A percentile compares a stretch with the other conserved stretches of the same genome.
phyloP scores from a whole-genome alignment of 192 early-diverging fungal genomes.

The Coemansia sp. region DNA sequence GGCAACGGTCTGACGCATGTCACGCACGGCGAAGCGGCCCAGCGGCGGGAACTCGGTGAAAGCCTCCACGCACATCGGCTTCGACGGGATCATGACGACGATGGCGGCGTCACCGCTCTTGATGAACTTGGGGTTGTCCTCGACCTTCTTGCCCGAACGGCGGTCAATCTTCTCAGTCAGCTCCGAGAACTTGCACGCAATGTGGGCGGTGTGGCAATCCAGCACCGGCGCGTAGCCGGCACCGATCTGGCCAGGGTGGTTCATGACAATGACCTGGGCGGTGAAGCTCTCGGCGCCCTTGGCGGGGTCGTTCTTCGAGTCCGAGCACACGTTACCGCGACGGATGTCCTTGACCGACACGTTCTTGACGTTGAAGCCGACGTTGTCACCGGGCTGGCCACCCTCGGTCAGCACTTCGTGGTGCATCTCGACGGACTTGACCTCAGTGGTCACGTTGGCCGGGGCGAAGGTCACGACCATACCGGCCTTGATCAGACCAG shows the following conservation, averaged over 20 bases:
- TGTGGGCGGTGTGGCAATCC: constrained; percentile 95
- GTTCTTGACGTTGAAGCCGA: constrained; percentile 99
- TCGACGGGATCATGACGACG: constrained; percentile 91
- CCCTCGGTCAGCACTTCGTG: constrained; percentile 85
- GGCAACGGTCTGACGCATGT: constrained; percentile 96
- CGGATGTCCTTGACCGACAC: constrained; percentile 97
- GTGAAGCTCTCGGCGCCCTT: constrained; percentile 86
- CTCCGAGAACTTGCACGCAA: constrained; percentile 94
- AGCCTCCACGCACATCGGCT: constrained; percentile 95
- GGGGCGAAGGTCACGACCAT: constrained; percentile 88
- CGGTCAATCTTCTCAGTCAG: constrained; percentile 93
- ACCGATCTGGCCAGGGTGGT: constrained; percentile 93
- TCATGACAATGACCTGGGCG: constrained; percentile 94
- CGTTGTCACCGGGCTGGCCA: constrained; percentile 89
- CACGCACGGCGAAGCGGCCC: constrained; percentile 96
- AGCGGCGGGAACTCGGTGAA: constrained; percentile 91
- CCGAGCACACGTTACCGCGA: constrained; percentile 91
- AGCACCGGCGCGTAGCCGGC: constrained; percentile 94
- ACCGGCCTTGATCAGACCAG: constrained; percentile 91
- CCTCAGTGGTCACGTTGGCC: constrained; percentile 82
- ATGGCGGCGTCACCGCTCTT: constrained; percentile 94
- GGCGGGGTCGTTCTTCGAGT: constrained; percentile 96
- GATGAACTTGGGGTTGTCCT: constrained; percentile 92
- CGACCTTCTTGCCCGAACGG: constrained; percentile 88
- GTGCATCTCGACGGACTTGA: constrained; percentile 99